phyloP scores from a whole-genome alignment of 805 yeast genomes.

The Zygosaccharomyces lentus region DNA sequence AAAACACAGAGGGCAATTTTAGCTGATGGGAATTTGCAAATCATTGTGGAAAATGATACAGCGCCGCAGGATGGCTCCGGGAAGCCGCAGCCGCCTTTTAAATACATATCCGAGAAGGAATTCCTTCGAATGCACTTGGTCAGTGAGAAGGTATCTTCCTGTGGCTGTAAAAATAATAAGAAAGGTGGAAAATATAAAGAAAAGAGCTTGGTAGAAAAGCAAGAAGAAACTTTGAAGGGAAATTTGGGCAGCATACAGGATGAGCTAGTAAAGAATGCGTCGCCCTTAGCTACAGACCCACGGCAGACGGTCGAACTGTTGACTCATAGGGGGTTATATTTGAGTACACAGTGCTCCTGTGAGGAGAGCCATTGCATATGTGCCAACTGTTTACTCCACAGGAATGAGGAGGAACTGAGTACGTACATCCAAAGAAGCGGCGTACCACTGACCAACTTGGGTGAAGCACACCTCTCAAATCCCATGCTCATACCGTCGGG shows the following conservation, averaged over 20 bases:
- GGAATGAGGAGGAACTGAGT: conserved; percentile 34
- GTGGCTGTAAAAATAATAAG: not conserved
- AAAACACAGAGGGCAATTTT: conserved; percentile 28
- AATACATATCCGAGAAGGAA: conserved; percentile 29
- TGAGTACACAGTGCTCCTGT: conserved; percentile 35
- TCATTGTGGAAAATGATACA: conserved; percentile 20
- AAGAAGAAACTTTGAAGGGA: not conserved
- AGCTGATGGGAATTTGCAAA: conserved; percentile 29
- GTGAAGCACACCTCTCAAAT: conserved; percentile 22
- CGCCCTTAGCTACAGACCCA: not conserved
- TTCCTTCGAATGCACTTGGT: conserved; percentile 20
- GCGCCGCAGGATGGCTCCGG: conserved; percentile 1
- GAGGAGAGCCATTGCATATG: conserved; percentile 32
- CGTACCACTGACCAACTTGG: conserved; percentile 29
- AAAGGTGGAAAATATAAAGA: not conserved
- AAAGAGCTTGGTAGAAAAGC: not conserved
- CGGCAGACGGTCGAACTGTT: conserved; percentile 29
- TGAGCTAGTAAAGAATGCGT: not conserved
- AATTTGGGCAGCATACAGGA: not conserved
- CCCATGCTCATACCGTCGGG: conserved; percentile 5
- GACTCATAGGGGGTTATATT: conserved; percentile 32
- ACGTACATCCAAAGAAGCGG: conserved; percentile 30
- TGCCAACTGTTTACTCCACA: conserved; percentile 34
- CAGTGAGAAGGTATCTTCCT: conserved; percentile 2
- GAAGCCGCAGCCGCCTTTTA: conserved; percentile 7